A percentile compares a stretch with the other conserved stretches of the same genome.
Evolutionary conservation across 805 yeast species (phyloP).

Genomic region (Pichia cephalocereana): DNA sequence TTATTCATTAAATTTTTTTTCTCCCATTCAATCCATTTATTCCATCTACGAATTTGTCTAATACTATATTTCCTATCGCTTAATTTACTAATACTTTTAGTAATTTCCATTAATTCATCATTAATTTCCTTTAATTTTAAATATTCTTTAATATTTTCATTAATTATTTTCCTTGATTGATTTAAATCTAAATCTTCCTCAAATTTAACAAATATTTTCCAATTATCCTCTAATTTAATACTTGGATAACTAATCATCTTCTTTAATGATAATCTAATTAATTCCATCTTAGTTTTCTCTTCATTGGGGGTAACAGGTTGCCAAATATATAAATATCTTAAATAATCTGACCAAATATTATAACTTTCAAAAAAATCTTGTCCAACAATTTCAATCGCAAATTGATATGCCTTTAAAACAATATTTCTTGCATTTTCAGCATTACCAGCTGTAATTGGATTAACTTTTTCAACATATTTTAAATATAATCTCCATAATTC

Average conservation of each 20-base stretch:
- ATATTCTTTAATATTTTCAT: conserved; percentile 73
- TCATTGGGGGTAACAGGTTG: conserved; percentile 77
- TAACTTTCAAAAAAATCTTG: conserved; percentile 59
- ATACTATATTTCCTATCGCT: conserved; percentile 14
- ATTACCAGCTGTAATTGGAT: conserved; percentile 58
- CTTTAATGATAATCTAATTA: conserved; percentile 64
- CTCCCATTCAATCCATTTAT: conserved; percentile 69
- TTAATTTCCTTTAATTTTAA: conserved; percentile 79
- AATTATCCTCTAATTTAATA: conserved; percentile 60
- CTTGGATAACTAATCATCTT: conserved; percentile 70
- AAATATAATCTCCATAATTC: conserved; percentile 72
- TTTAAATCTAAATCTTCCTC: conserved; percentile 63
- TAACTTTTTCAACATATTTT: conserved; percentile 62
- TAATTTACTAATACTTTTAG: conserved; percentile 22
- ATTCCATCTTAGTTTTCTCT: conserved; percentile 69
- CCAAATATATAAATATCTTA: conserved; percentile 73
- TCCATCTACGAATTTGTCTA: conserved; percentile 53
- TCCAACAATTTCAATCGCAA: conserved; percentile 73
- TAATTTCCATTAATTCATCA: conserved; percentile 57
- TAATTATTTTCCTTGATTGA: conserved; percentile 76
- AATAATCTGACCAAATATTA: conserved; percentile 70
- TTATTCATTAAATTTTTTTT: conserved; percentile 43
- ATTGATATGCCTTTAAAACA: conserved; percentile 74
- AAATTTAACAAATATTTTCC: conserved; percentile 77
- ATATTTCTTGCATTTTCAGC: conserved; percentile 59